A percentile compares a stretch with the other conserved stretches of the same genome.
These are phyloP conservation scores for Xerocomellus intermedius DNA, from an alignment of 768 basidiomycete genomes.

Conservation along the genomic window DNA sequence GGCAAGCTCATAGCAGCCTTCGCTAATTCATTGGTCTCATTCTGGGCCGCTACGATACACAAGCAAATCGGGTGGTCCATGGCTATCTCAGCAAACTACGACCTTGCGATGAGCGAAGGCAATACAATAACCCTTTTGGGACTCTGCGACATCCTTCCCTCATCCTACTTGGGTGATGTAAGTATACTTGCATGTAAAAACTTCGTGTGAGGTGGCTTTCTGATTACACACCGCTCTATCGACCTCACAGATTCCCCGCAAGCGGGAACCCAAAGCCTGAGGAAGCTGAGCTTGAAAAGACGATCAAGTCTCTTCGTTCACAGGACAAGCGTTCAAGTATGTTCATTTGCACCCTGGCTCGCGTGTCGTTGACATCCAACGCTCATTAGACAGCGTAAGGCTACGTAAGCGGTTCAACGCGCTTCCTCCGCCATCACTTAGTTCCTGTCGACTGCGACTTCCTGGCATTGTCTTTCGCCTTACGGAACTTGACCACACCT, in stretches of 20 bases:
- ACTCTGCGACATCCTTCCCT: neutral
- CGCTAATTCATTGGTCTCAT: neutral
- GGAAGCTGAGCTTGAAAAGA: too few species aligned
- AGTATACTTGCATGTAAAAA: neutral
- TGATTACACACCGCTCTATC: neutral
- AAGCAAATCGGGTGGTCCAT: neutral
- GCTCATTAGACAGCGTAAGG: neutral
- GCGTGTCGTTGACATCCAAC: neutral
- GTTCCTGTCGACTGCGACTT: too few species aligned
- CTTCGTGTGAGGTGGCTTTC: too few species aligned
- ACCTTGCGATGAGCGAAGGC: neutral
- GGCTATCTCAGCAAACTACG: neutral
- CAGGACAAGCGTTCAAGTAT: neutral
- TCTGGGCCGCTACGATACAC: neutral
- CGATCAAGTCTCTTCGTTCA: neutral
- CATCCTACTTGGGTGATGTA: neutral
- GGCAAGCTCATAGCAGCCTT: neutral
- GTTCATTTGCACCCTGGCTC: neutral
- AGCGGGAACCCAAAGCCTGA: too few species aligned
- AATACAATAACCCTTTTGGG: neutral
- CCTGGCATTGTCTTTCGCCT: neutral
- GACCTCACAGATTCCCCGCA: neutral
- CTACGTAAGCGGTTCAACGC: too few species aligned
- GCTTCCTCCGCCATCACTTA: too few species aligned
- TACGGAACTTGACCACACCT: neutral